Evolutionary conservation across 108 stramenopile species (phyloP).

Genomic region (Fragilariopsis cylindrus): DNA sequence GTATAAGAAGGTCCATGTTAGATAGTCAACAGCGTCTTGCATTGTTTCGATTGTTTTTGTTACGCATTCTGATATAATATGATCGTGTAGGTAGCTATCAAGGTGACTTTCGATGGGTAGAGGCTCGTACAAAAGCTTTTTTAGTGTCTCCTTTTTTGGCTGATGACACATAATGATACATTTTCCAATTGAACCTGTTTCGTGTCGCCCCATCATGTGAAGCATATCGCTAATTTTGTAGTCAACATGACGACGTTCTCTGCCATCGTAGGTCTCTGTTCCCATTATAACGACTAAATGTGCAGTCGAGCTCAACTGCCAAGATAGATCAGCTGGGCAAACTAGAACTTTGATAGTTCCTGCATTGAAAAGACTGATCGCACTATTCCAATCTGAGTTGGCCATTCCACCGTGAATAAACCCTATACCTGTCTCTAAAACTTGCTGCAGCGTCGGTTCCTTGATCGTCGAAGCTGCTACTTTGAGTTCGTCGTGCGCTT

Average conservation of each 20-base stretch:
- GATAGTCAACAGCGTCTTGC: constrained; percentile 98
- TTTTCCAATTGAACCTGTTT: constrained; percentile 68
- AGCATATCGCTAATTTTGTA: constrained; percentile 91
- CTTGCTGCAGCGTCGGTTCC: constrained; percentile 89
- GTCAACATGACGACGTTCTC: constrained; percentile 91
- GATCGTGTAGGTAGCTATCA: constrained; percentile 95
- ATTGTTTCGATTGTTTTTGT: constrained; percentile 93
- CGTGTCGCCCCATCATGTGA: constrained; percentile 94
- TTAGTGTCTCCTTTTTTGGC: constrained; percentile 92
- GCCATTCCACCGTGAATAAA: constrained; percentile 93
- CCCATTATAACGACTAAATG: constrained; percentile 95
- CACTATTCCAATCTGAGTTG: constrained; percentile 73
- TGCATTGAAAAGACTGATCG: constrained; percentile 66
- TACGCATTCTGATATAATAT: constrained; percentile 96
- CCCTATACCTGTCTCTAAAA: constrained; percentile 84
- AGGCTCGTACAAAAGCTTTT: constrained; percentile 94
- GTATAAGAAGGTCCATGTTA: constrained; percentile 98
- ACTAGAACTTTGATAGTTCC: constrained; percentile 84
- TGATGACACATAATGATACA: constrained; percentile 93
- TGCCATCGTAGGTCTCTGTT: constrained; percentile 94
- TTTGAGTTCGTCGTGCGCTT: constrained; percentile 26
- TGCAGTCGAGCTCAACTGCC: constrained; percentile 72
- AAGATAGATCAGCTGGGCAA: constrained; percentile 84
- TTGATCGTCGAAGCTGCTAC: constrained; percentile 33
- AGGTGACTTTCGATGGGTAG: constrained; percentile 98